Base-by-base conservation (phyloP, 2,329 filamentous ascomycete species). In the Paecilomyces variotii region DNA sequence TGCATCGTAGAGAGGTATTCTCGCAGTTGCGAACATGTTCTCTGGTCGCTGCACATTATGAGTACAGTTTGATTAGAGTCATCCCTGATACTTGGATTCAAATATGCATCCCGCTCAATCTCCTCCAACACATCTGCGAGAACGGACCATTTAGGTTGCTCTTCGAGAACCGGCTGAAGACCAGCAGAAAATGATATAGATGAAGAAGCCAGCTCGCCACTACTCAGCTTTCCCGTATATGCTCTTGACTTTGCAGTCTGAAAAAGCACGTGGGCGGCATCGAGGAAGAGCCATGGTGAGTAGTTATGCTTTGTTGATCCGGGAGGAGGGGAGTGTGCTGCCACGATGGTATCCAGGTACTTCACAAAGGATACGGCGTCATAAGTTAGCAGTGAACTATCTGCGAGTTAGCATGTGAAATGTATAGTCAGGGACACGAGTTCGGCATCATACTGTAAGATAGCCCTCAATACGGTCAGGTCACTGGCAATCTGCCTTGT, bases 401-500 rank as follows among this genome's bases (percentile, higher is more conserved):
- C 5, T 12, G 27, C 3, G 14, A 34, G 58, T 69, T 60, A 72
- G 62, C 19, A 51, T 9, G 9, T 10, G 45, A 25, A 7, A n/a
- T 25, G 9, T 30, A 35, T 9, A 26, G 30, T 19, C 5, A 25
- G 51, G 7, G 25, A 26, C 25, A 7, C 27, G 12, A 57, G 27
- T 34, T n/a, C 10, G 10, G 27, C 10, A 25, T 63, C 75, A 35
- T 80, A 88, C 74, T 93, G 88, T 14, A 99, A 81, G 72, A 97
- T 87, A 25, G 85, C 86, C 59, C 93, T 84, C 39, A 99, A 80
- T 19, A 96, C 86, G 0, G 87, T 88, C 65, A 99, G 74, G 70
- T 97, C 94, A 67, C 87, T 88, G 58, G 96, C 93, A 65, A 99
- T 96, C 74, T 97, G 92, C 67, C 89, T 90, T 1, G 93, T 97